Base-by-base conservation (phyloP, 2,329 filamentous ascomycete genomes). In the Aspergillus sp. region DNA sequence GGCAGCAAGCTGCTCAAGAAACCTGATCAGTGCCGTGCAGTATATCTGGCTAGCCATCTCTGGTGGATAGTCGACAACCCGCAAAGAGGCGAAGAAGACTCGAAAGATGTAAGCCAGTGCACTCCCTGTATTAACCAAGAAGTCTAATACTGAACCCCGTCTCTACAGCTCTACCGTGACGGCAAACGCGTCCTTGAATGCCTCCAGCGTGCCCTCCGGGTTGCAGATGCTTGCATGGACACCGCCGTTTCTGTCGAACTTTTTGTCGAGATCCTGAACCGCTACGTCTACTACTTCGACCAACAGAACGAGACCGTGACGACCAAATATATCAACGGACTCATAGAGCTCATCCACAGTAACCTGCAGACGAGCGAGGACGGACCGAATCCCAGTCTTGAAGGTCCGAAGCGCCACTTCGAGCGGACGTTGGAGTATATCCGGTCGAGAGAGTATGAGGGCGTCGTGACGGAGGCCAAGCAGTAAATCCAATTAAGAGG, bases 211-310 rank as follows among this genome's bases (percentile, higher is more conserved):
- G 93, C 93, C 7, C 82, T 98, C 7, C 85, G 94, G 33, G 94
- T 98, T 29, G 94, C 93, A 2, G 93, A 98, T 68, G 94, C 93
- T 5, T 98, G 93, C 72, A 98, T 98, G 93, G 94, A 98, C 69
- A 93, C 90, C 5, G 88, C 89, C 5, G 89, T 96, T 3, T 96
- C 89, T 2, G 93, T 98, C 41, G 94, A 98, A 70, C 78, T 98
- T 42, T 98, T 98, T 69, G 91, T 98, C 48, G 93, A 98, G 72
- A 98, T 98, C 53, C 74, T 98, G 47, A 96, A 98, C 68, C 83
- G 93, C 68, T 98, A 98, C 65, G 90, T 97, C 45, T 98, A 98
- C 69, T 98, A 97, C 73, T 98, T 96, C 72, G 93, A 98, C 68
- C 91, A 98, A 68, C 88, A 95, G 65, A 98, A 98, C 69, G 93